Base-by-base conservation (phyloP, 2,329 filamentous ascomycete species). In the Lecanicillium sp. region DNA sequence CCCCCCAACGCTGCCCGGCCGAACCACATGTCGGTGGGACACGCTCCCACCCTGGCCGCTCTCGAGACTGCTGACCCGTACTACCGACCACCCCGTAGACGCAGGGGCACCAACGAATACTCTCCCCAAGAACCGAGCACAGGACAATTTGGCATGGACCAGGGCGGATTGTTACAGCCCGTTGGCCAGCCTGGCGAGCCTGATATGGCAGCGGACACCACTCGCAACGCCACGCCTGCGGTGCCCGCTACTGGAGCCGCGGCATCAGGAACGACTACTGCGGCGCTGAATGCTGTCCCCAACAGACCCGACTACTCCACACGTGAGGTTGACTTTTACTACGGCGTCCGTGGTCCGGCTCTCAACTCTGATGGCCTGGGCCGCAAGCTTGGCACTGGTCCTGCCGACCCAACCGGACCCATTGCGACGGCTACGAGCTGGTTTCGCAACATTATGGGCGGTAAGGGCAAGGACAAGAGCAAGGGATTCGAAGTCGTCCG, bases 401-500 rank as follows among this genome's bases (percentile, higher is more conserved):
- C 93, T 2, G 90, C 90, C 8, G 91, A 98, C 69, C 93, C 93
- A 1, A 95, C 90, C 30, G 88, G 90, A 1, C 89, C 90, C 0
- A 87, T 95, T 17, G 86, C 89, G 2, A 91, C 87, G 7, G 91
- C 93, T 0, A 86, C 87, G 0, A 88, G 89, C 4, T 98, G 91
- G 90, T 81, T 97, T 64, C 84, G 87, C 56, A 79, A 76, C 44
- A 62, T 95, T 5, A 79, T 95, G 50, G 84, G 83, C 11, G 86
- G 85, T 14, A 95, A 94, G 68, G 89, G 83, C 6, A 96, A 95
- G 62, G 91, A 96, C 55, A 95, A 94, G 66, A 84, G 85, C 55
- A 97, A 97, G 66, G 93, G 93, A 0, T 98, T 98, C 56, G 93
- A 97, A 64, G 93, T 98, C 5, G 91, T 98, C 14, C 75, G 93